phyloP scores from a whole-genome alignment of 768 basidiomycete species.

The Boletales sp. region DNA sequence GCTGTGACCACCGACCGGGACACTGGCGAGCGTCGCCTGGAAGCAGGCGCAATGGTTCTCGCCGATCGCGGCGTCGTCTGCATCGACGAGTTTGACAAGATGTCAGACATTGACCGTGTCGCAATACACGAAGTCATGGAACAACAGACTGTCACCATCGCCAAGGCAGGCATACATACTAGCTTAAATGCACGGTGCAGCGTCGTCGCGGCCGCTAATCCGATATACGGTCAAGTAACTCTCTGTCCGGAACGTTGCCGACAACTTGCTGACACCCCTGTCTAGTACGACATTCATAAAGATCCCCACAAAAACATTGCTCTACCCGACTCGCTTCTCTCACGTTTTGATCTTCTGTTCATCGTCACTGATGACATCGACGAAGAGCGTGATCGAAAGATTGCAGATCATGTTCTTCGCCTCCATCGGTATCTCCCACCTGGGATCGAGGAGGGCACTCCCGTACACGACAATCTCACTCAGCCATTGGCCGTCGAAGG shows the following conservation, averaged over 20 bases:
- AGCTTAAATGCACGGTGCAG: conserved; percentile 97
- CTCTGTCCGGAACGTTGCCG: background rate
- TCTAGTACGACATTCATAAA: conserved; percentile 98
- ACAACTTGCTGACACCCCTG: conserved; percentile 7
- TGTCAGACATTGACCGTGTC: conserved; percentile 98
- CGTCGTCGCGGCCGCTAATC: conserved; percentile 97
- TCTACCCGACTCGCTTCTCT: conserved; percentile 93
- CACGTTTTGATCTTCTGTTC: conserved; percentile 97
- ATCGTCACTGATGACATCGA: conserved; percentile 98
- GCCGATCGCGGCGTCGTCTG: conserved; percentile 98
- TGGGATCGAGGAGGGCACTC: conserved; percentile 95
- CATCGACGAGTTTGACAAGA: conserved; percentile 99
- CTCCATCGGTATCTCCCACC: conserved; percentile 97
- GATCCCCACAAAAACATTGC: conserved; percentile 99
- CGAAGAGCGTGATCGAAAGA: conserved; percentile 86
- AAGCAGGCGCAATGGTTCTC: conserved; percentile 99
- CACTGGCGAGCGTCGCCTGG: conserved; percentile 93
- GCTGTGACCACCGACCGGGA: conserved; percentile 98
- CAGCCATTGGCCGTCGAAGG: conserved; percentile 89
- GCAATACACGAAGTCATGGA: conserved; percentile 99
- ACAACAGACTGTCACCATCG: conserved; percentile 98
- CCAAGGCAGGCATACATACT: conserved; percentile 98
- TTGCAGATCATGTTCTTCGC: conserved; percentile 96
- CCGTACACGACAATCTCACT: conserved; percentile 79
- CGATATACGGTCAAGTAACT: conserved; percentile 92